Base-by-base conservation (phyloP, 768 basidiomycete genomes). In the Mycena belliarum region DNA sequence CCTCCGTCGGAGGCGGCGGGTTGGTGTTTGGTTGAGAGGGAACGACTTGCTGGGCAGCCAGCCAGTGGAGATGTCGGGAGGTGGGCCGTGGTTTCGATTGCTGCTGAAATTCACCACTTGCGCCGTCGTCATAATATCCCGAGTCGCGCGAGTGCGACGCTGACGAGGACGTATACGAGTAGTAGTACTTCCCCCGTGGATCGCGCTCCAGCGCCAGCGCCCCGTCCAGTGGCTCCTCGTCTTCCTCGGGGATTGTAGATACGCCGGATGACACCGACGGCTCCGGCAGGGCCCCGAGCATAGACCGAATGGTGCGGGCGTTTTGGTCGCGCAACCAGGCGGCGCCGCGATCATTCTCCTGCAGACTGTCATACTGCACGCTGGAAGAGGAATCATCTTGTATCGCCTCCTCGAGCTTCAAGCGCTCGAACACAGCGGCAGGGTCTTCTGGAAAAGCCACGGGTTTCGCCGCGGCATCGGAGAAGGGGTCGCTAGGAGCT, bases 321-420 rank as follows among this genome's bases (percentile, higher is more conserved):
- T 84, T 89, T 70, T 96, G 93, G 64, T 95, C 92, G 33, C 82
- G 81, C 42, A 96, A 70, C 93, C 93, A 95, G 25, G 87, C 83
- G 8, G 83, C 84, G 0, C 91, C 89, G 10, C 90, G 82, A 66
- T 88, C 85, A 52, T 79, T 79, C 7, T 80, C 79, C n/a, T 78
- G 75, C 23, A 81, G 69, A 24, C 77, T 70, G 4, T 79, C 77
- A 54, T 76, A 72, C 21, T 82, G 72, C 6, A 78, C 66, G 42
- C 75, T 75, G 1, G 79, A n/a, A n/a, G n/a, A 76, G 21, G 69
- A 57, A 60, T 77, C 75, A 49, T 76, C 77, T 44, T 72, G 71
- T 18, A 72, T 65, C 8, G 71, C 71, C 63, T 85, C 83, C 28
- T 79, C 72, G 12, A 81, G 65, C 60, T 80, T 85, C 37, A 87